Evolutionary conservation across 345 rosid genomes (phyloP).

Genomic region (Pugionium cornutum): DNA sequence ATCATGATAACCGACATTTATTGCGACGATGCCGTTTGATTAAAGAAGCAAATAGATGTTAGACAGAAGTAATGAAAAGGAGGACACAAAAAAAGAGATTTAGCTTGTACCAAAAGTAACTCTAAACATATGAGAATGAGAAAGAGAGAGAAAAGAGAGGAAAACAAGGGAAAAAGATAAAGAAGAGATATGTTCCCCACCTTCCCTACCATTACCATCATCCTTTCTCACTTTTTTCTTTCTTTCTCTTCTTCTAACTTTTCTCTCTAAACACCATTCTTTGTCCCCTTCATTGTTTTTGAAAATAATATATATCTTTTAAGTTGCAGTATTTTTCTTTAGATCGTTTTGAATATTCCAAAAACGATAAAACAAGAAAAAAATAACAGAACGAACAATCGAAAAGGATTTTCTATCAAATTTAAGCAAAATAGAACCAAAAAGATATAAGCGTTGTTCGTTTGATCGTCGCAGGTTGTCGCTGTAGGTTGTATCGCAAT

Average conservation of each 20-base stretch:
- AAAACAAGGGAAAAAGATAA: constrained; percentile 22
- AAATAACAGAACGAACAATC: not conserved
- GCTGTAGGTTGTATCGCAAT: too few species aligned
- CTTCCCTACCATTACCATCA: constrained; percentile 39
- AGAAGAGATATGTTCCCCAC: constrained; percentile 43
- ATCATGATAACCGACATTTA: constrained; percentile 24
- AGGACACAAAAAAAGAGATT: not conserved
- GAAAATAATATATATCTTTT: not conserved
- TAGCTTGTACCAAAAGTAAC: constrained; percentile 34
- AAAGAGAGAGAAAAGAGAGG: constrained; percentile 6
- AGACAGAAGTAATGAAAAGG: not conserved
- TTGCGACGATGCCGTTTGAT: constrained; percentile 24
- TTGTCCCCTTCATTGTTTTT: constrained; percentile 26
- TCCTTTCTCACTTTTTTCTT: constrained; percentile 32
- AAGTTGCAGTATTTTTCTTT: constrained; percentile 27
- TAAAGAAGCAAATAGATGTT: constrained; percentile 12
- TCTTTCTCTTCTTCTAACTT: constrained; percentile 23
- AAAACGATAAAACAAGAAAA: not conserved
- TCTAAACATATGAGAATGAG: constrained; percentile 8
- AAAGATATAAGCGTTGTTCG: too few species aligned
- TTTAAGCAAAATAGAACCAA: not conserved
- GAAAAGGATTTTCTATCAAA: not conserved
- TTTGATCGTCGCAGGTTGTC: too few species aligned
- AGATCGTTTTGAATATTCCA: not conserved
- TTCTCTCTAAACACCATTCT: constrained; percentile 28